phyloP scores from a whole-genome alignment of 2,329 filamentous ascomycete genomes.

The Camillea tinctor region DNA sequence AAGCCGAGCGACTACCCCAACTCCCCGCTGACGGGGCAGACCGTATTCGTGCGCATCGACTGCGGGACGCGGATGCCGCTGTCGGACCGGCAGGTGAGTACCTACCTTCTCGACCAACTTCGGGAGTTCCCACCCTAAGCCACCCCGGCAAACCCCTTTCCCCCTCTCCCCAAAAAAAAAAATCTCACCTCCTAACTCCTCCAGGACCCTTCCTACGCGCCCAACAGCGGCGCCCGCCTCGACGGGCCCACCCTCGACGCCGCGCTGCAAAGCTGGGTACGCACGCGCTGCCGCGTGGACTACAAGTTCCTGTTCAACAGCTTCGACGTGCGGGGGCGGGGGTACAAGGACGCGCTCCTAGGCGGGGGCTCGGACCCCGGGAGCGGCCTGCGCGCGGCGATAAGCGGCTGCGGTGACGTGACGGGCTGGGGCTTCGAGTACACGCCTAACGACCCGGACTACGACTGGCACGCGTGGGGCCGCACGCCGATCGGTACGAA shows the following conservation, averaged over 20 bases:
- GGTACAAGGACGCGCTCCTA: slow-evolving; percentile 4
- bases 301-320: slow-evolving; percentile 3
- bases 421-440: slow-evolving; percentile 11
- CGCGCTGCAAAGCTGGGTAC: slow-evolving; percentile 4
- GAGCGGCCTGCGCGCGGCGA: no score
- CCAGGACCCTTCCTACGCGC: slow-evolving; percentile 4
- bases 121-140: no score
- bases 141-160: no score
- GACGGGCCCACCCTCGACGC: not conserved
- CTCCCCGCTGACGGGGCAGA: not conserved
- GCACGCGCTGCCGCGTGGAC: not conserved
- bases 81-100: no score
- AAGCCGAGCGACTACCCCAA: not conserved
- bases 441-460: slow-evolving; percentile 7
- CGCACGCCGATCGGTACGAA: not conserved
- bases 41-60: slow-evolving; percentile 10
- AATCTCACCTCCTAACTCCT: no score
- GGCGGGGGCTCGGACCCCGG: slow-evolving; percentile 2
- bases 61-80: slow-evolving; percentile 6
- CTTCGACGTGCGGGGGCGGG: slow-evolving; percentile 6
- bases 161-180: no score
- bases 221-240: slow-evolving; percentile 2
- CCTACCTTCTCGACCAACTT: no score
- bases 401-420: slow-evolving; percentile 3
- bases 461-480: slow-evolving; percentile 6